A percentile compares a stretch with the other conserved stretches of the same genome.
Evolutionary conservation across 805 yeast genomes (phyloP).

Genomic region (Suhomyces vadensis): DNA sequence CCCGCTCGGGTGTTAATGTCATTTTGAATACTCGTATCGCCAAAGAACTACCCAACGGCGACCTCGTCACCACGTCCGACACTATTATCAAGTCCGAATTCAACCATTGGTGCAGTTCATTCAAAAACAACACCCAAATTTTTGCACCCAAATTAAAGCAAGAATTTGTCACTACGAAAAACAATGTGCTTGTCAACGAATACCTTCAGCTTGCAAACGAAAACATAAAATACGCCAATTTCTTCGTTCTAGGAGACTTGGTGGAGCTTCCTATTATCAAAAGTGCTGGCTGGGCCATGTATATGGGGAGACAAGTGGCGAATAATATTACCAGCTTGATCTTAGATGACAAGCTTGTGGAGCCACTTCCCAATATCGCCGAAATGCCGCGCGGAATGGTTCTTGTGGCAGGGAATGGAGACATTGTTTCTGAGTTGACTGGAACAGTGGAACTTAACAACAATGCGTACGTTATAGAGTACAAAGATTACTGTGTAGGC

Average conservation of each 20-base stretch:
- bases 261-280: conserved; percentile 42
- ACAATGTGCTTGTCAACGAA: conserved; percentile 37
- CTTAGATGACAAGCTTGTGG: conserved; percentile 31
- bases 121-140: conserved; percentile 33
- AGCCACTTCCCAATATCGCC: conserved; percentile 33
- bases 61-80: conserved; percentile 30
- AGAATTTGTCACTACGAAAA: conserved; percentile 26
- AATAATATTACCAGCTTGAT: conserved; percentile 35
- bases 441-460: conserved; percentile 37
- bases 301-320: conserved; percentile 42
- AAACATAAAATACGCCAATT: conserved; percentile 18
- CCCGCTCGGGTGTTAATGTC: conserved; percentile 28
- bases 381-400: conserved; percentile 45
- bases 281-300: conserved; percentile 48
- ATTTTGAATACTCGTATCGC: conserved; percentile 33
- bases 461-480: conserved; percentile 36
- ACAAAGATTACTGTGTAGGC: conserved; percentile 45
- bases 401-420: conserved; percentile 40
- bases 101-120: conserved; percentile 40
- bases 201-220: conserved; percentile 33
- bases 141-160: conserved; percentile 21
- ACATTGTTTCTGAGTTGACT: conserved; percentile 36
- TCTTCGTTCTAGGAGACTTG: conserved; percentile 42
- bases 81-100: conserved; percentile 27
- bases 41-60: conserved; percentile 25